phyloP scores from a whole-genome alignment of 2,329 filamentous ascomycete genomes.

The Cytospora piceicola region DNA sequence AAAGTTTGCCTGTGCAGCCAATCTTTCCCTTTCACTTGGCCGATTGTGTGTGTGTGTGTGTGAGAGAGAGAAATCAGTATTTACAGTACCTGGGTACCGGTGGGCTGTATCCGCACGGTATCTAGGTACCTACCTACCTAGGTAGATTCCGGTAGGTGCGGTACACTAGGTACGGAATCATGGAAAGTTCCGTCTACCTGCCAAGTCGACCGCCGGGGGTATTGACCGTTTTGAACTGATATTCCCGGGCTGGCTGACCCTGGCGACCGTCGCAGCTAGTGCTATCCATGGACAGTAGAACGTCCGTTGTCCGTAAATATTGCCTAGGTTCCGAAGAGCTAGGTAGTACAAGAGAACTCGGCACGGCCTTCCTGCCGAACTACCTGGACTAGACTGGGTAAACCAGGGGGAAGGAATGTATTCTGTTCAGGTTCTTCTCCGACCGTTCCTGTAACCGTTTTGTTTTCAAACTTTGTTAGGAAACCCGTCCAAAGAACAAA shows the following conservation, averaged over 20 bases:
- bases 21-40: background rate
- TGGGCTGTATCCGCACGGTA: too few species aligned
- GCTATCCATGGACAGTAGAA: too few species aligned
- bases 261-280: background rate
- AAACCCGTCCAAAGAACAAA: conserved; percentile 1
- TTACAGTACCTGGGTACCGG: too few species aligned
- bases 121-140: background rate
- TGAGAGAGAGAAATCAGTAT: too few species aligned
- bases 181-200: background rate
- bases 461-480: background rate
- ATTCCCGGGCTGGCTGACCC: conserved; percentile 5
- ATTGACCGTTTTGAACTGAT: conserved; percentile 2
- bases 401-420: background rate
- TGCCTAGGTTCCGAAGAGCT: background rate
- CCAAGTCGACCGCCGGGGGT: background rate
- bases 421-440: too few species aligned
- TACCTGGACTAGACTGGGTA: background rate
- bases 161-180: background rate
- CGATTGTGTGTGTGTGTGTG: background rate
- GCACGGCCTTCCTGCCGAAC: conserved; percentile 1
- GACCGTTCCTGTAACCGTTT: background rate
- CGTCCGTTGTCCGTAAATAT: background rate
- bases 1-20: background rate
- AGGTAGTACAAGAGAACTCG: background rate
- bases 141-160: background rate